Conservation (phyloP, 139 green algal species). For the Volvox reticuliferus region DNA sequence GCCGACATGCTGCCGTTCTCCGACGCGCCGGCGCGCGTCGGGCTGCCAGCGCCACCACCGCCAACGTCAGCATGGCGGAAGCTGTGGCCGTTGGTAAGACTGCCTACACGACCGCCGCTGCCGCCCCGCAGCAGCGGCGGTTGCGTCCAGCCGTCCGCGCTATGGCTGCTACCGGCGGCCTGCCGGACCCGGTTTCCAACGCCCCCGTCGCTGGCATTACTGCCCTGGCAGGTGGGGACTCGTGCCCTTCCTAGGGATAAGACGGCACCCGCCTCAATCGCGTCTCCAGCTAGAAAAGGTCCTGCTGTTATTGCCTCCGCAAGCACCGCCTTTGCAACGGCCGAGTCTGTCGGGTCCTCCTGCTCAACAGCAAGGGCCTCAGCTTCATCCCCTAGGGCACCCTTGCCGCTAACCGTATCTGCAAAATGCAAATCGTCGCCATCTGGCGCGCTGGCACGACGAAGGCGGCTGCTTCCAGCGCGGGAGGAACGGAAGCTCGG, state of each 20-base stretch:
- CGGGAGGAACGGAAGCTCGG: constrained; percentile 19
- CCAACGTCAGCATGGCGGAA: neutral
- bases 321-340: neutral
- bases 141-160: neutral
- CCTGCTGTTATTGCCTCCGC: neutral
- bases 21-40: neutral
- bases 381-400: neutral
- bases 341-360: neutral
- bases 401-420: neutral
- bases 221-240: neutral
- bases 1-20: constrained; percentile 11
- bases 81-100: neutral
- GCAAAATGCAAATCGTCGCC: neutral
- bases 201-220: neutral
- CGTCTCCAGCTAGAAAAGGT: neutral
- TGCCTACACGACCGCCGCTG: neutral
- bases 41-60: neutral
- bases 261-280: neutral
- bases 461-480: constrained; percentile 8
- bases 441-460: neutral
- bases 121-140: neutral
- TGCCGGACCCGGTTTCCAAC: neutral
- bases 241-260: neutral
- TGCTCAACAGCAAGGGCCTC: neutral
- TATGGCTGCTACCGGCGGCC: neutral